These are phyloP conservation scores for Boletellus ananiceps DNA, from an alignment of 768 basidiomycete genomes.

Conservation along the genomic window DNA sequence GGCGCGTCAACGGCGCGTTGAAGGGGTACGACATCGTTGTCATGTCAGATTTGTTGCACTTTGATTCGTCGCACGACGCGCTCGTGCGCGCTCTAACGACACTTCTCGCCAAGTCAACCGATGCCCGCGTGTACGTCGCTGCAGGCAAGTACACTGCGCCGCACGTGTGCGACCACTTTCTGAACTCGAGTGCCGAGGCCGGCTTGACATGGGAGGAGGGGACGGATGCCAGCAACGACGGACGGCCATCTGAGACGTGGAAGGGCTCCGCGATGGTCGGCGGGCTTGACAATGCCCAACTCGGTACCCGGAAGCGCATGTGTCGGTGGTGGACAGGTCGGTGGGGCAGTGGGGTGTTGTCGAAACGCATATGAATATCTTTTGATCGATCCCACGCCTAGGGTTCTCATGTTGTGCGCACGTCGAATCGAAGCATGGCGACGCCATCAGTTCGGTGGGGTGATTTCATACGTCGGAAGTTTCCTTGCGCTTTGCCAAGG, in stretches of 20 bases:
- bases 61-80: conserved; percentile 53
- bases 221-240: conserved; percentile 1
- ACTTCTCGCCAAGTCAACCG: conserved; percentile 41
- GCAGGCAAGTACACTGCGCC: conserved; percentile 59
- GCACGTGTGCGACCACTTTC: conserved; percentile 50
- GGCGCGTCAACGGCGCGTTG: conserved; percentile 11
- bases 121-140: conserved; percentile 52
- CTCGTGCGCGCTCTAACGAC: conserved; percentile 47
- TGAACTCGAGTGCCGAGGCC: conserved; percentile 34
- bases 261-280: conserved; percentile 43
- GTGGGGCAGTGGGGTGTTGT: conserved; percentile 29
- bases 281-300: conserved; percentile 43
- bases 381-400: conserved; percentile 3
- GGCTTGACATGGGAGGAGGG: conserved; percentile 50
- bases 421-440: not conserved
- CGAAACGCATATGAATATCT: not conserved
- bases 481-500: not conserved
- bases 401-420: not conserved
- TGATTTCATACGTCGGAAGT: not conserved
- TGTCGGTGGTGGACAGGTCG: conserved; percentile 63
- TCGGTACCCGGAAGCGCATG: conserved; percentile 50
- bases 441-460: not conserved
- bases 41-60: conserved; percentile 70
- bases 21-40: conserved; percentile 54
- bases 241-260: conserved; percentile 33